Percentiles rank a stretch among this genome's conserved stretches.
These are phyloP conservation scores for Annulohypoxylon maeteangense DNA, from an alignment of 495 filamentous ascomycete species.

Conservation along the genomic window DNA sequence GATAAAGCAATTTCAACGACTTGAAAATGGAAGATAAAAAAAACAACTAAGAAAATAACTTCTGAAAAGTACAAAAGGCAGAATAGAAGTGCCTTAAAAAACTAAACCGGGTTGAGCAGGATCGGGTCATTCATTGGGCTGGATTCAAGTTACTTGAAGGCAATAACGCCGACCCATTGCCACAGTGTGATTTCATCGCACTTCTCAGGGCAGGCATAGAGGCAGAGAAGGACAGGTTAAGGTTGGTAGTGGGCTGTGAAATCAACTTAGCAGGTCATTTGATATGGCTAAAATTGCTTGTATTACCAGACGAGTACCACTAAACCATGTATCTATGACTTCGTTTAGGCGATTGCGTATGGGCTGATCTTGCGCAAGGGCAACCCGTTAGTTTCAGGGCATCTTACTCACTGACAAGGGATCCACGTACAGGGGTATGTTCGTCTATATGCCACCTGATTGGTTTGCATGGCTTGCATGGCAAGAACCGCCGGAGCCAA, in stretches of 20 bases:
- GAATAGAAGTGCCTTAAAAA: conserved; percentile 13
- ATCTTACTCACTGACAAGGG: conserved; percentile 34
- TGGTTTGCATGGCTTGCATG: conserved; percentile 5
- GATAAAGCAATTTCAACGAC: conserved; percentile 29
- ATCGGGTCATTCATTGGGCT: conserved; percentile 15
- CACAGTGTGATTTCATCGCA: conserved; percentile 43
- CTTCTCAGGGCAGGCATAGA: conserved; percentile 16
- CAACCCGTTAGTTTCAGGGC: conserved; percentile 41
- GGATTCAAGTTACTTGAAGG: conserved; percentile 22
- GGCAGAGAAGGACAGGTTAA: neutral
- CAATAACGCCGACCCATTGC: conserved; percentile 36
- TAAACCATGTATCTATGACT: conserved; percentile 32
- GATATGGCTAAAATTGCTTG: conserved; percentile 40
- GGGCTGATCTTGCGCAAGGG: conserved; percentile 44
- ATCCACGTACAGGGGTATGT: conserved; percentile 21
- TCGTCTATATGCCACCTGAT: conserved; percentile 7
- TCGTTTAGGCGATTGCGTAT: conserved; percentile 26
- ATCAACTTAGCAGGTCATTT: conserved; percentile 41
- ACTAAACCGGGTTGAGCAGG: conserved; percentile 24
- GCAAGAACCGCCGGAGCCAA: conserved; percentile 41
- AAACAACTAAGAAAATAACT: neutral
- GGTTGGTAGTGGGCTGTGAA: conserved; percentile 18
- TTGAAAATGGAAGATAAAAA: conserved; percentile 20
- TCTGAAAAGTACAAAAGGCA: conserved; percentile 26
- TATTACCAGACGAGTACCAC: conserved; percentile 13